These are phyloP conservation scores for Podosphaera xanthii DNA, from an alignment of 2,329 filamentous ascomycete genomes.

Conservation along the genomic window DNA sequence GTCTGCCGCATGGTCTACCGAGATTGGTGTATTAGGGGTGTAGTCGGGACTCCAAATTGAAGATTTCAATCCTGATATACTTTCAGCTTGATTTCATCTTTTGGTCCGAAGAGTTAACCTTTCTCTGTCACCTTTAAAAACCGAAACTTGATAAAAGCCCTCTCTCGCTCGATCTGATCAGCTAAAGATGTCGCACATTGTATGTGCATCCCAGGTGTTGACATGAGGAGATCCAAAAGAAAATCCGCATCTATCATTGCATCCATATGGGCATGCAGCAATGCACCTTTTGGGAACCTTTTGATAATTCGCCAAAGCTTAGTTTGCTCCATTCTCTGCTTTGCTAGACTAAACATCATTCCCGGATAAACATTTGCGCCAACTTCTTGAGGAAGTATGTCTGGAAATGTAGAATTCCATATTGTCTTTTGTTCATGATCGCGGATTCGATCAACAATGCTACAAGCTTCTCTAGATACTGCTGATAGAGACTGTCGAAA, in stretches of 20 bases:
- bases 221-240: conserved; percentile 48
- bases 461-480: conserved; percentile 52
- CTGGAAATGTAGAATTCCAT: conserved; percentile 55
- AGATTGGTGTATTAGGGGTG: conserved; percentile 17
- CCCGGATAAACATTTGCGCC: conserved; percentile 54
- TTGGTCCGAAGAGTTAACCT: conserved; percentile 3
- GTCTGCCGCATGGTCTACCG: conserved; percentile 37
- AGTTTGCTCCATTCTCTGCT: conserved; percentile 65
- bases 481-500: conserved; percentile 59
- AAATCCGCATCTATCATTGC: conserved; percentile 79
- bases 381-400: conserved; percentile 38
- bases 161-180: conserved; percentile 27
- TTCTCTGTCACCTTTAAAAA: conserved; percentile 25
- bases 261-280: conserved; percentile 74
- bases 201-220: conserved; percentile 53
- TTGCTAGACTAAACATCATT: conserved; percentile 82
- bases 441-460: conserved; percentile 60
- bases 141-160: conserved; percentile 36
- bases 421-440: conserved; percentile 50
- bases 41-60: conserved; percentile 49
- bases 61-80: conserved; percentile 15
- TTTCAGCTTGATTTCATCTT: not conserved
- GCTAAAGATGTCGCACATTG: conserved; percentile 31
- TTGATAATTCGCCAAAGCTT: conserved; percentile 68
- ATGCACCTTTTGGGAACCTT: conserved; percentile 68